A percentile compares a stretch with the other conserved stretches of the same genome.
Conservation (phyloP, 192 early-diverging fungal species). For the Spizellomyces punctatus region DNA sequence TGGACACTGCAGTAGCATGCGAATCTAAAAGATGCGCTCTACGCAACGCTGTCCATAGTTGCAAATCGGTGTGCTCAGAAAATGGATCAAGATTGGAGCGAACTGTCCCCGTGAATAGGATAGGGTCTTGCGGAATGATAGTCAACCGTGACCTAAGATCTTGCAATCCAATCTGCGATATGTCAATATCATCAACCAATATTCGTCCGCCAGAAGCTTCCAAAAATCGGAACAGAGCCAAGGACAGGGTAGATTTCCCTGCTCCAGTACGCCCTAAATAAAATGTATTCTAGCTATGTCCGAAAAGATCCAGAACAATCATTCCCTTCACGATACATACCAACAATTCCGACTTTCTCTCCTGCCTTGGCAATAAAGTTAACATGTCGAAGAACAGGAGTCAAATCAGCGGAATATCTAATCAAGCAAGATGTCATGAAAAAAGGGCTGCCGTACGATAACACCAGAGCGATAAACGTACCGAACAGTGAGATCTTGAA, state of each 20-base stretch:
- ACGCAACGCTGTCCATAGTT: constrained; percentile 76
- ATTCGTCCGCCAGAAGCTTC: constrained; percentile 62
- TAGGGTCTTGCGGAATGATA: constrained; percentile 63
- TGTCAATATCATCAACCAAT: constrained; percentile 72
- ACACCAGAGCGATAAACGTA: too few relatives aligned
- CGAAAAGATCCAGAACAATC: constrained; percentile 11
- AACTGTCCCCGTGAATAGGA: constrained; percentile 68
- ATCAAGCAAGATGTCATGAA: background rate
- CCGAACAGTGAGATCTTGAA: constrained; percentile 67
- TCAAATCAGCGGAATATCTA: constrained; percentile 68
- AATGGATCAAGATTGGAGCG: constrained; percentile 84
- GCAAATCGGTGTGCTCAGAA: constrained; percentile 62
- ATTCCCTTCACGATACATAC: background rate
- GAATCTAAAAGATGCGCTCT: constrained; percentile 70
- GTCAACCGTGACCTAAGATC: constrained; percentile 59
- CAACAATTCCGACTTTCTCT: constrained; percentile 62
- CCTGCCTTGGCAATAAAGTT: constrained; percentile 68
- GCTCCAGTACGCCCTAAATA: constrained; percentile 69
- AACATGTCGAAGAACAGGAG: constrained; percentile 68
- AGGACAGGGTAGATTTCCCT: constrained; percentile 74
- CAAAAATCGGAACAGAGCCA: constrained; percentile 75
- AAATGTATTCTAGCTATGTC: constrained; percentile 44
- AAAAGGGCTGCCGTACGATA: too few relatives aligned
- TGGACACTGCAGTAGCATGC: background rate
- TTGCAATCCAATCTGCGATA: constrained; percentile 57